These are phyloP conservation scores for Aspergillus aculeatus DNA, from an alignment of 2,329 filamentous ascomycete species.

Conservation along the genomic window DNA sequence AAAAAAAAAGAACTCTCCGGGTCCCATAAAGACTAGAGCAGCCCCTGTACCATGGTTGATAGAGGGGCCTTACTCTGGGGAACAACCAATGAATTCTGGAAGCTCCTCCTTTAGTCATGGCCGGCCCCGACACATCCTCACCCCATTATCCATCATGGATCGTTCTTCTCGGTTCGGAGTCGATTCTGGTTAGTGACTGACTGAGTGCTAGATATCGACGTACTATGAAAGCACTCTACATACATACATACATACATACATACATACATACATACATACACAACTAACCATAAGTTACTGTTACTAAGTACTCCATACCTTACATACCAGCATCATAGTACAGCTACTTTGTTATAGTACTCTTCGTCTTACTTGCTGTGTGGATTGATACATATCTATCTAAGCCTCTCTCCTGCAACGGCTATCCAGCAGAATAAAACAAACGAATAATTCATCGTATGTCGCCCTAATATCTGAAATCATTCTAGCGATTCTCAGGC, in stretches of 20 bases:
- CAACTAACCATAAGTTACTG: too few relatives aligned
- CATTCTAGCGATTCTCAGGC: background rate
- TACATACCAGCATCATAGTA: too few relatives aligned
- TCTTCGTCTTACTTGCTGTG: too few relatives aligned
- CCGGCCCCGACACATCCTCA: background rate
- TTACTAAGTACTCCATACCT: too few relatives aligned
- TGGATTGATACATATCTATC: too few relatives aligned
- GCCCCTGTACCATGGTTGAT: slow-evolving; percentile 15
- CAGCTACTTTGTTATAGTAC: too few relatives aligned
- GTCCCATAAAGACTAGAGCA: slow-evolving; percentile 7
- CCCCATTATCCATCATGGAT: background rate
- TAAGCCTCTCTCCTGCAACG: too few relatives aligned
- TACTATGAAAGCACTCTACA: too few relatives aligned
- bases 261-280: too few relatives aligned
- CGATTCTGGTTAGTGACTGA: background rate
- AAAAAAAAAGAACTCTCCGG: background rate
- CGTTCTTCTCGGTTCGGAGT: background rate
- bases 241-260: too few relatives aligned
- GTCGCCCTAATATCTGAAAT: background rate
- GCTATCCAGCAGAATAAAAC: background rate
- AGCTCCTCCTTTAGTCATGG: background rate
- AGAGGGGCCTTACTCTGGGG: slow-evolving; percentile 11
- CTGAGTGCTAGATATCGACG: too few relatives aligned
- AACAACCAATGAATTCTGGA: background rate
- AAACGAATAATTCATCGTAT: background rate